Evolutionary conservation across 345 rosid genomes (phyloP), one percentile per base, ranked within the genome.

Genomic region (Durio zibethinus): DNA sequence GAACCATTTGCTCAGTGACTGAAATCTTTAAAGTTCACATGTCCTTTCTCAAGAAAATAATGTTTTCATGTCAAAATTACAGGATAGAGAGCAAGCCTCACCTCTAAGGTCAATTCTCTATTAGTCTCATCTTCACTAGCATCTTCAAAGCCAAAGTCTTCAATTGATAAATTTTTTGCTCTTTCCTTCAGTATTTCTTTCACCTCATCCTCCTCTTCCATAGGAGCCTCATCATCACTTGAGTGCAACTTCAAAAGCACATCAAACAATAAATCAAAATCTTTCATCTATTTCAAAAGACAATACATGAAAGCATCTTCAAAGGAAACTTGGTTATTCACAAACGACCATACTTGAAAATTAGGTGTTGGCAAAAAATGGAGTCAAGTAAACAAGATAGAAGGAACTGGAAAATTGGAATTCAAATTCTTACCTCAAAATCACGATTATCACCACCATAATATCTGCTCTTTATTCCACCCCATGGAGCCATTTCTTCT

Each of bases 91-190:
- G 25, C 69, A 82, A 76, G 50, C 47, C 80, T 56, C 79, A 90
- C 99, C 96, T 86, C 94, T 81, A 93, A 78, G 72, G 97, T 89
- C 76, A 88, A 89, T 77, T 88, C 97, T 71, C 69, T 82, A 68
- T 86, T 88, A 23, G 81, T 83, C 65, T 86, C 90, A 78, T 87
- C 86, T 61, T 84, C 89, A 83, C 71, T 81, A 31, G 57, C 78
- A 81, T 89, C 91, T 15, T 89, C 91, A 69, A 92, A 86, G 77
- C 94, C 97, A 80, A 88, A 88, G 81, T 95, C 99, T 83, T 90
- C 94, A 79, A 75, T 64, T 36, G 92, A 85, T 78, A 92, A 81
- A 70, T 66, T 59, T 67, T 74, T 77, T 45, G 88, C 82, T 74
- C 84, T 90, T 83, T 84, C 88, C 75, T 78, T 80, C 76, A 79